Conservation (phyloP, 78 protist species). For the Anaeramoeba flamelloides region DNA sequence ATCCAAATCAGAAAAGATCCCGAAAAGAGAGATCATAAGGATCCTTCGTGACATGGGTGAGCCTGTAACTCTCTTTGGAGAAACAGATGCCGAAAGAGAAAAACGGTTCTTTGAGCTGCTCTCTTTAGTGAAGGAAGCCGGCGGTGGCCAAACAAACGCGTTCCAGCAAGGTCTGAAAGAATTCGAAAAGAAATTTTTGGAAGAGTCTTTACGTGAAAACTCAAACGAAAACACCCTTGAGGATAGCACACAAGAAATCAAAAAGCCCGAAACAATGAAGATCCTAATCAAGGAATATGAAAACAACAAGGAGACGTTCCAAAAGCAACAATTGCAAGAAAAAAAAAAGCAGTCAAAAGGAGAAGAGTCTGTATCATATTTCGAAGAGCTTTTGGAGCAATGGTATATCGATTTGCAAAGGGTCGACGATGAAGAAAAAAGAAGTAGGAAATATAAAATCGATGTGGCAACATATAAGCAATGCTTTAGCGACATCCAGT, state of each 20-base stretch:
- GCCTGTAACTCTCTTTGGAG: not conserved
- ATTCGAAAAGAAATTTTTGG: not conserved
- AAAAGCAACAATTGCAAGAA: not conserved
- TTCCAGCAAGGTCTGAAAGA: not conserved
- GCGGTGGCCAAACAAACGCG: not conserved
- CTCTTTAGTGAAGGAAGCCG: not conserved
- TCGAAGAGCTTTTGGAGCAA: not conserved
- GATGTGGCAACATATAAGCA: slow-evolving; percentile 9
- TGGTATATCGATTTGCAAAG: not conserved
- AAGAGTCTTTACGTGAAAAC: not conserved
- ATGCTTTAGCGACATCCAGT: slow-evolving; percentile 29
- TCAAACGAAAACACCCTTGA: not conserved
- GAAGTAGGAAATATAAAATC: not conserved
- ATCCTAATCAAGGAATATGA: not conserved
- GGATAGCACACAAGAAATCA: not conserved
- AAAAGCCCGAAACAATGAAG: not conserved
- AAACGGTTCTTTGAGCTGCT: not conserved
- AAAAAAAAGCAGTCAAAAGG: not conserved
- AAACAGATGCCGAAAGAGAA: not conserved
- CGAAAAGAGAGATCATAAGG: not conserved
- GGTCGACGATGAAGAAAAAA: not conserved
- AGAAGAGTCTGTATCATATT: not conserved
- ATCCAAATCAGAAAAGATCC: not conserved
- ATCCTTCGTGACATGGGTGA: not conserved
- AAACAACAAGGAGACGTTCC: not conserved